These are phyloP conservation scores for Crithidia brevicula DNA, from an alignment of 208 protist genomes.

Conservation along the genomic window DNA sequence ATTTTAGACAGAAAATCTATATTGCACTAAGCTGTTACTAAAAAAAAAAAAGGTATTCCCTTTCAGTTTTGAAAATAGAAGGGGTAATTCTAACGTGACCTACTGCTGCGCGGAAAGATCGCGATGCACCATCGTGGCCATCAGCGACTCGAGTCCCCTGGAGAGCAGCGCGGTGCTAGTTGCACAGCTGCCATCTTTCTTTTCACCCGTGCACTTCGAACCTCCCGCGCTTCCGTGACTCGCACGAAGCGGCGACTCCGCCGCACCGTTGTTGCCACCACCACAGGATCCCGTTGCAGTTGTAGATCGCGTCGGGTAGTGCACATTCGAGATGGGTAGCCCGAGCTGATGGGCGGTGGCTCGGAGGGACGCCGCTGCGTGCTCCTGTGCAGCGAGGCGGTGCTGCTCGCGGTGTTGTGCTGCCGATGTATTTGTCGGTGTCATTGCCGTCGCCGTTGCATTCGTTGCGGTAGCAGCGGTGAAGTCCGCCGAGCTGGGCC, in stretches of 20 bases:
- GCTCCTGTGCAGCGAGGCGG: slow-evolving; percentile 15
- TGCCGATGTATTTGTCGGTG: neutral
- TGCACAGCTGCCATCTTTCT: neutral
- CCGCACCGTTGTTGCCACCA: neutral
- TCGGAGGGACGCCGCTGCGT: slow-evolving; percentile 22
- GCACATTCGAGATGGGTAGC: neutral
- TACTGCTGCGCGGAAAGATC: slow-evolving; percentile 15
- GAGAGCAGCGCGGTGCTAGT: neutral
- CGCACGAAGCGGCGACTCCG: neutral
- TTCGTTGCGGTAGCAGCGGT: neutral
- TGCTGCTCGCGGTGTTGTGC: slow-evolving; percentile 4
- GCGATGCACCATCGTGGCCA: slow-evolving; percentile 32
- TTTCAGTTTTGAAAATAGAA: too few species aligned
- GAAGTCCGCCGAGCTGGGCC: neutral
- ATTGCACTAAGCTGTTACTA: too few species aligned
- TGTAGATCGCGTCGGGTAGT: neutral
- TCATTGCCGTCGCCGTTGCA: neutral
- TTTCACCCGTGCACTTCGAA: neutral
- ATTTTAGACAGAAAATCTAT: too few species aligned
- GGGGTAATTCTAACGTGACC: neutral
- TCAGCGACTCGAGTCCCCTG: slow-evolving; percentile 27
- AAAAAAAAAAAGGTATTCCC: too few species aligned
- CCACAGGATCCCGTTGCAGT: neutral
- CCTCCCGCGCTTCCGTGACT: neutral
- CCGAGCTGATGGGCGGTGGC: slow-evolving; percentile 15